Evolutionary conservation across 2,329 filamentous ascomycete species (phyloP), one percentile per base, ranked within the genome.

Genomic region (Ascochyta rabiei): DNA sequence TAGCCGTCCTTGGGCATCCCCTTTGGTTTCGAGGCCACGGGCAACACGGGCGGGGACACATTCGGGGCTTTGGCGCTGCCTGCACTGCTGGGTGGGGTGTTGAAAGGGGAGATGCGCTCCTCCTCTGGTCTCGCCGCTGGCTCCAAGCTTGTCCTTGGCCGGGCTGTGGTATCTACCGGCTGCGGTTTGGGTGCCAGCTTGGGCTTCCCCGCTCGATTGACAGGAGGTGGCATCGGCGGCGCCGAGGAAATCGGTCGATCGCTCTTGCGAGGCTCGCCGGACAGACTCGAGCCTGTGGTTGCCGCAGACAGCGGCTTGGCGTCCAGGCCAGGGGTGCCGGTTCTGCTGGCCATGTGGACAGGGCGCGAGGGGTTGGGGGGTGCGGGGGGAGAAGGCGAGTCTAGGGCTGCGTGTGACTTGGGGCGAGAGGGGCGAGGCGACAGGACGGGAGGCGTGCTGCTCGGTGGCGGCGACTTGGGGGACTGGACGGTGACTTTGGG

Each of bases 161-260:
- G 69, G 5, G 59, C 45, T 26, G 59, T 26, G 6, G 60, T 52
- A 16, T 73, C 70, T 6, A 66, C 57, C 3, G 74, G 66, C 30
- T 71, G 68, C 3, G 70, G 62, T 44, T 85, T 85, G 9, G 75
- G 72, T 10, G 81, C 81, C 48, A 89, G 83, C 65, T 85, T 87
- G 4, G 89, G 88, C 74, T 96, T 96, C 35, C 90, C 90, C 26
- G 87, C 86, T 49, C 93, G 86, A 71, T 96, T 95, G 33, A 93
- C 82, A 0, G 89, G 89, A 4, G 91, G 91, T 9, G 90, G 90
- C 23, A 73, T 62, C 12, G 68, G 61, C 9, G 71, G 63, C n/a
- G 69, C 66, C 26, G 70, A 70, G 10, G 81, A 72, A 4, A 81
- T 81, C 10, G 75, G 51, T 6, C 66, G 59, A 7, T 73, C 68